phyloP scores from a whole-genome alignment of 768 basidiomycete species.

The Megacollybia marginata region DNA sequence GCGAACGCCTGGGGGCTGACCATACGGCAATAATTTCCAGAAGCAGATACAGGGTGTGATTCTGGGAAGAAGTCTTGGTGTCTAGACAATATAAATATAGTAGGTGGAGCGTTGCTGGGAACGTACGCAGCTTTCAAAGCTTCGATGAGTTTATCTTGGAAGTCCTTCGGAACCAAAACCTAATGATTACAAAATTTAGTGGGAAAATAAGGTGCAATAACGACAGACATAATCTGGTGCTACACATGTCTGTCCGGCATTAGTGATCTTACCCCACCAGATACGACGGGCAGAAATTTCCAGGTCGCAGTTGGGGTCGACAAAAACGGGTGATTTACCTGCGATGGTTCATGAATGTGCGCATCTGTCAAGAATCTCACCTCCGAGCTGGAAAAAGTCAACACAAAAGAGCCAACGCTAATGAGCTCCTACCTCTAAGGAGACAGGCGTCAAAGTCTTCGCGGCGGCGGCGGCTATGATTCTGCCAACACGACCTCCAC shows the following conservation, averaged over 20 bases:
- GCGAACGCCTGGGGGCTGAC: slow-evolving; percentile 46
- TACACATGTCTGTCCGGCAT: slow-evolving; percentile 69
- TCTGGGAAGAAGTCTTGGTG: slow-evolving; percentile 32
- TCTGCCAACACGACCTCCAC: slow-evolving; percentile 44
- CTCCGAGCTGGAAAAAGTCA: slow-evolving; percentile 36
- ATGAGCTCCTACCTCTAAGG: slow-evolving; percentile 35
- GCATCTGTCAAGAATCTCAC: slow-evolving; percentile 6
- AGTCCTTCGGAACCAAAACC: slow-evolving; percentile 4
- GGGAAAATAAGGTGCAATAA: not conserved
- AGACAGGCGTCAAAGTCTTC: slow-evolving; percentile 64
- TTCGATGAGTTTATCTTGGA: slow-evolving; percentile 8
- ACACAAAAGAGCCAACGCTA: not conserved
- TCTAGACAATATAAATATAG: slow-evolving; percentile 32
- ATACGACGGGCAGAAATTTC: slow-evolving; percentile 54
- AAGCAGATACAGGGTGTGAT: slow-evolving; percentile 50
- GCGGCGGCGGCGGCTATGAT: slow-evolving; percentile 72
- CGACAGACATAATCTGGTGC: slow-evolving; percentile 41
- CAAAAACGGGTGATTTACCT: slow-evolving; percentile 35
- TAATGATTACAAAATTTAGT: not conserved
- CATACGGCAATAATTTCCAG: slow-evolving; percentile 40
- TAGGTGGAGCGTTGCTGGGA: slow-evolving; percentile 4
- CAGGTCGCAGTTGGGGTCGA: slow-evolving; percentile 37
- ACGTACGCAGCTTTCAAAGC: slow-evolving; percentile 8
- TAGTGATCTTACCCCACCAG: slow-evolving; percentile 58
- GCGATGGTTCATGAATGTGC: not conserved